These are phyloP conservation scores for Lepiota venenata DNA, from an alignment of 768 basidiomycete species.

Conservation along the genomic window DNA sequence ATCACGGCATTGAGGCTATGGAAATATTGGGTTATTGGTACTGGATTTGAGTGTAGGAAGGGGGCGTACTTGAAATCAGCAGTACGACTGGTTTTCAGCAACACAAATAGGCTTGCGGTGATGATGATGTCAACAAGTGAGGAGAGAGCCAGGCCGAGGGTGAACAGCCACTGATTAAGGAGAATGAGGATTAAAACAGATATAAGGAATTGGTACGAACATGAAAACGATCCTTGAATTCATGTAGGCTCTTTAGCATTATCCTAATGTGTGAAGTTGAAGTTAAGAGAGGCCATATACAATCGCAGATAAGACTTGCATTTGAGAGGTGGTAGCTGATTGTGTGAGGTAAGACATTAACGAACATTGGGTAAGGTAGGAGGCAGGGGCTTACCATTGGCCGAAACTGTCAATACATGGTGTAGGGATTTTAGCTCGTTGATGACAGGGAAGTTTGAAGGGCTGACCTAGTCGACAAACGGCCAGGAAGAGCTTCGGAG, in stretches of 20 bases:
- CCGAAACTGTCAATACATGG: constrained; percentile 20
- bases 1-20: constrained; percentile 43
- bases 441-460: not conserved
- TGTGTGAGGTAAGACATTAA: not conserved
- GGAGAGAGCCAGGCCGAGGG: constrained; percentile 48
- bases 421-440: not conserved
- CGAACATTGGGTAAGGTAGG: not conserved
- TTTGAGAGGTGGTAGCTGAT: constrained; percentile 26
- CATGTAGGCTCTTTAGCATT: constrained; percentile 13
- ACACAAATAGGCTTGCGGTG: constrained; percentile 39
- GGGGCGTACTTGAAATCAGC: constrained; percentile 33
- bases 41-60: not conserved
- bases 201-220: not conserved
- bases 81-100: constrained; percentile 36
- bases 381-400: constrained; percentile 22
- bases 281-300: not conserved
- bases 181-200: not conserved
- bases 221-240: constrained; percentile 14
- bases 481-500: constrained; percentile 21
- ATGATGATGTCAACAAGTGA: constrained; percentile 47
- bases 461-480: constrained; percentile 24
- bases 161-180: constrained; percentile 48
- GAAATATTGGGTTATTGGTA: not conserved
- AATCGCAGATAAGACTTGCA: constrained; percentile 15
- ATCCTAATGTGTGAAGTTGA: constrained; percentile 18